These are phyloP conservation scores for Globisporangium cylindrosporum DNA, from an alignment of 352 stramenopile genomes.

Conservation along the genomic window DNA sequence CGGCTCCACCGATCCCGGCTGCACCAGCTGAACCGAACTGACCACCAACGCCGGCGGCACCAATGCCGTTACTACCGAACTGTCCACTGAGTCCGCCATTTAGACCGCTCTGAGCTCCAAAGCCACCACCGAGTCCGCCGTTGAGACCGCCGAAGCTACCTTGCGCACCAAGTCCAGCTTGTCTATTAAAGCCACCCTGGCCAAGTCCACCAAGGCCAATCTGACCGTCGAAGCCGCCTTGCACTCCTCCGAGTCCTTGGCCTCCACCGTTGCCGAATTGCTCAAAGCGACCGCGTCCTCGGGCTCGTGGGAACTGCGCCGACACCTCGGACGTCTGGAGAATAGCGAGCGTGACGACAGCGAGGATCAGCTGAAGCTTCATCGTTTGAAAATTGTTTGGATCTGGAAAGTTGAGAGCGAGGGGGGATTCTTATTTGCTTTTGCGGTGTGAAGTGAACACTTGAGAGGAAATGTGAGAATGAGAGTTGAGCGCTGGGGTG, in stretches of 20 bases:
- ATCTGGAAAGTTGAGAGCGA: too few relatives aligned
- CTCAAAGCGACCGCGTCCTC: background rate
- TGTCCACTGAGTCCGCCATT: background rate
- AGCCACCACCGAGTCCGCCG: background rate
- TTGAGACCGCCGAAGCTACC: too few relatives aligned
- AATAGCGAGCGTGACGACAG: background rate
- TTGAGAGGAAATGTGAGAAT: background rate
- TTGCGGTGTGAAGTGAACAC: background rate
- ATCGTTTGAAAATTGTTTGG: background rate
- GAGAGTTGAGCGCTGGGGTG: background rate
- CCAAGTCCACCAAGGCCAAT: background rate
- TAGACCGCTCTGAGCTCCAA: background rate
- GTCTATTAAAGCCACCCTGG: too few relatives aligned
- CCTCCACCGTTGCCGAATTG: background rate
- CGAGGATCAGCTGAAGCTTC: background rate
- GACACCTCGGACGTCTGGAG: background rate
- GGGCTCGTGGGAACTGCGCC: background rate
- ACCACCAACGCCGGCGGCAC: background rate
- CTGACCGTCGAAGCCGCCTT: background rate
- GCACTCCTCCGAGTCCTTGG: background rate
- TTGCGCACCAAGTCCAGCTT: too few relatives aligned
- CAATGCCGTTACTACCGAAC: background rate
- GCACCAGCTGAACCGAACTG: background rate
- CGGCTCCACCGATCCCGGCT: background rate
- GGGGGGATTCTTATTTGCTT: background rate